Base-by-base conservation (phyloP, 2,329 filamentous ascomycete genomes). In the Fusarium sarcochroum region DNA sequence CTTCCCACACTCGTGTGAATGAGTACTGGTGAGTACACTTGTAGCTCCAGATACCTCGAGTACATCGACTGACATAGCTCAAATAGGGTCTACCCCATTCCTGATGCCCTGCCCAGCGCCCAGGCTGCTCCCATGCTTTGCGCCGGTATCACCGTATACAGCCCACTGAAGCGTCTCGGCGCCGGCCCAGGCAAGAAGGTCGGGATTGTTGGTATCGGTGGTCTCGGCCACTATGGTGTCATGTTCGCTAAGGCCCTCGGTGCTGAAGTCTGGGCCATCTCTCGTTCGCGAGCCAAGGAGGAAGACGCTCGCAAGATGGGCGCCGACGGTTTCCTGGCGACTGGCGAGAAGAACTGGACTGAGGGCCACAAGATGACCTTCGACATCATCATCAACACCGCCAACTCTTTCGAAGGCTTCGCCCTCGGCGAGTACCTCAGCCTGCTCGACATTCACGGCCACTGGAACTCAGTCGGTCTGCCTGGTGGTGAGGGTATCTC, bases 91-190 rank as follows among this genome's bases (percentile, higher is more conserved):
- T 89, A 87, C 76, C 91, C 91, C 75, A 94, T 97, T 68, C 93
- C 93, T 35, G 92, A 94, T 32, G 87, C 84, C 52, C 85, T 97
- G 45, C 73, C 83, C 11, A 87, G 84, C 69, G 79, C 81, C 56
- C 80, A 90, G 50, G 92, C 90, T 2, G 93, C 92, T 3, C 92
- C 91, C 11, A 93, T 94, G 91, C 86, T 96, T 71, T 97, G 93
- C 79, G 93, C 92, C 40, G 93, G 93, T 67, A 85, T 97, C 69
- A 97, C 93, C 5, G 89, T 89, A 61, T 97, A 90, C 82, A 91
- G 88, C 63, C 93, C 93, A 2, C 85, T 97, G 15, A 90, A 92
- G 68, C 87, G 93, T 48, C 90, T 94, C 75, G 91, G 91, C 21
- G 86, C 87, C 62, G 91, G 91, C 0, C 91, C 91, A 1, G 93